phyloP scores from a whole-genome alignment of 495 filamentous ascomycete genomes.

The Tuber aestivum region DNA sequence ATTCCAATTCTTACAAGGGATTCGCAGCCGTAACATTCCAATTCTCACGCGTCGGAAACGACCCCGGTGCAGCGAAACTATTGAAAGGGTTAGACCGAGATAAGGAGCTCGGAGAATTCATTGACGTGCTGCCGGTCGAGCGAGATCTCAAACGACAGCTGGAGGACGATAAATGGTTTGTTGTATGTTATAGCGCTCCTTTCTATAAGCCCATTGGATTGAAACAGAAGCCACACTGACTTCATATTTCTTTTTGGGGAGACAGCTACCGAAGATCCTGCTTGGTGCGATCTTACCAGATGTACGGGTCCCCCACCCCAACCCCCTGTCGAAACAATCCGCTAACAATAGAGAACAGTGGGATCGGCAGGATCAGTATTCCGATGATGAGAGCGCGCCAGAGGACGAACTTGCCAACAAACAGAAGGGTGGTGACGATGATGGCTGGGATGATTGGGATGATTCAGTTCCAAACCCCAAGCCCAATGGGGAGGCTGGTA shows the following conservation, averaged over 20 bases:
- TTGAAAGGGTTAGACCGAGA: slow-evolving; percentile 57
- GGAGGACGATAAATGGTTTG: background rate
- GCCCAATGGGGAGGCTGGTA: no score
- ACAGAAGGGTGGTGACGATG: no score
- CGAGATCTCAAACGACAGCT: background rate
- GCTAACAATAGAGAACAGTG: background rate
- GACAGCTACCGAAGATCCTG: background rate
- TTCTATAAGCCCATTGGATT: background rate
- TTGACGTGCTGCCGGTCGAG: slow-evolving; percentile 46
- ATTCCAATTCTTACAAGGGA: slow-evolving; percentile 13
- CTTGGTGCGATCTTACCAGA: background rate
- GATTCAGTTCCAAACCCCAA: no score
- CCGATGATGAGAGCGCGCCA: no score
- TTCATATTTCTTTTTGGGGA: background rate
- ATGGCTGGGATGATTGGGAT: no score
- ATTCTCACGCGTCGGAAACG: slow-evolving; percentile 65
- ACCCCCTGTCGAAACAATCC: background rate
- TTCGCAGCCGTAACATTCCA: slow-evolving; percentile 56
- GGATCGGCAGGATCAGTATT: background rate
- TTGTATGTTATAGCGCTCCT: background rate
- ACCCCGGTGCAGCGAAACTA: slow-evolving; percentile 57
- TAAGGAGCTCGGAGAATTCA: slow-evolving; percentile 52
- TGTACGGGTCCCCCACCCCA: background rate
- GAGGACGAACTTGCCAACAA: no score
- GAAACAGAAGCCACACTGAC: background rate